Evolutionary conservation across 108 stramenopile species (phyloP).

Genomic region (Cyclotella cryptica): DNA sequence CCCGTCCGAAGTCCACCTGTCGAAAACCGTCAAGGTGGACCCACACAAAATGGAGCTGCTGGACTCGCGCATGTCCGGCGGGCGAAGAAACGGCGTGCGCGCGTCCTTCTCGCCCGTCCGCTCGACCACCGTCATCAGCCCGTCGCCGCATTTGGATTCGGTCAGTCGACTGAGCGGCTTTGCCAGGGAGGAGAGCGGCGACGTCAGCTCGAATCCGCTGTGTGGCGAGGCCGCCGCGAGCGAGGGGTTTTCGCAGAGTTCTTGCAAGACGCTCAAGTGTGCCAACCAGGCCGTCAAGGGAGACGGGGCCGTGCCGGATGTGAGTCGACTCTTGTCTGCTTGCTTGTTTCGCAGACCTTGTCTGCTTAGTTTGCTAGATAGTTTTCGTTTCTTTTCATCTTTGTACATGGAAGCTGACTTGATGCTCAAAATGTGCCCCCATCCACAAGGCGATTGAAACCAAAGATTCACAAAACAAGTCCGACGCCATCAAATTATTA

Average conservation of each 20-base stretch:
- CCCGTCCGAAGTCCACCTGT: not conserved
- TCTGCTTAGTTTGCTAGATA: too few relatives aligned
- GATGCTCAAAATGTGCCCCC: too few relatives aligned
- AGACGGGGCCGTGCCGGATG: not conserved
- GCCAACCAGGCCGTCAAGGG: not conserved
- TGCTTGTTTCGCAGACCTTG: not conserved
- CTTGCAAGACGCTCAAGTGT: slow-evolving; percentile 12
- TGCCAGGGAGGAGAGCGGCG: not conserved
- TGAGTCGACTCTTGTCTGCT: not conserved
- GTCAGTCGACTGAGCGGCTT: too few relatives aligned
- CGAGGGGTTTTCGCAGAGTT: not conserved
- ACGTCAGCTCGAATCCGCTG: not conserved
- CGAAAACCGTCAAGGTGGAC: not conserved
- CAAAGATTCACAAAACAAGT: too few relatives aligned
- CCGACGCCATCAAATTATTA: too few relatives aligned
- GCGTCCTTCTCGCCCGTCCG: not conserved
- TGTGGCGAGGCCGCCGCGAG: not conserved
- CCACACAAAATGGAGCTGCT: not conserved
- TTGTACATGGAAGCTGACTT: too few relatives aligned
- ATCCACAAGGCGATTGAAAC: too few relatives aligned
- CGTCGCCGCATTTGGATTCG: not conserved
- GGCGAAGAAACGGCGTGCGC: not conserved
- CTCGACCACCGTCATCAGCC: not conserved
- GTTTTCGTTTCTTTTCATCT: too few relatives aligned
- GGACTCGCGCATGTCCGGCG: not conserved